Base-by-base conservation (phyloP, 768 basidiomycete genomes). In the Tricholoma terreum region DNA sequence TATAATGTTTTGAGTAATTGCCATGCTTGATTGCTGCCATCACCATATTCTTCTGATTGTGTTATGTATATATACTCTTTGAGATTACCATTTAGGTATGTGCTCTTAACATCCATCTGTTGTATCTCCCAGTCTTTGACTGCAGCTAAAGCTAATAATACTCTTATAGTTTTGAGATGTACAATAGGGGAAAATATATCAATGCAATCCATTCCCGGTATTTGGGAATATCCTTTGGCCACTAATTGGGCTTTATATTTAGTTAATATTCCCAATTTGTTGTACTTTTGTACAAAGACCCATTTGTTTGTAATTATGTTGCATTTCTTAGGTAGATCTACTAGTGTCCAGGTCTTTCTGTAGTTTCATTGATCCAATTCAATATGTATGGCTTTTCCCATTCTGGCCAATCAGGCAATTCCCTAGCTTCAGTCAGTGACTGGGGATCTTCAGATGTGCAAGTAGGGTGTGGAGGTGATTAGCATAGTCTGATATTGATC, bases 121-220 rank as follows among this genome's bases (percentile, higher is more conserved):
- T 35, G 34, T 35, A 35, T 35, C 12, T 35, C 34, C 34, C 34
- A 35, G 12, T 35, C 12, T 35, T 35, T 7, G 8, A 10, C 34
- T 35, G 34, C 12, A 35, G 34, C 34, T 14, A 35, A 35, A 35
- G 34, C 34, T 10, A 35, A 14, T 35, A 35, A 2, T 9, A 14
- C 12, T 9, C 34, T 2, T 10, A 35, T 35, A 10, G 34, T 35
- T 10, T 35, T 7, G 8, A 35, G 24, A 27, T 33, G 71, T 64
- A 30, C 71, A 67, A 7, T 72, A 61, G 2, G 74, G 71, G 63
- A 73, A 67, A 52, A 73, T 63, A 57, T 62, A 65, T 48, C 46
- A 7, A 22, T 2, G 7, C 6, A 31, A n/a, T 50, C 17, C 11
- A 17, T 22, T 22, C 30, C 22, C 15, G 17, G 21, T 30, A 22